Conservation (phyloP, 352 stramenopile species). For the Phytophthora vignae region DNA sequence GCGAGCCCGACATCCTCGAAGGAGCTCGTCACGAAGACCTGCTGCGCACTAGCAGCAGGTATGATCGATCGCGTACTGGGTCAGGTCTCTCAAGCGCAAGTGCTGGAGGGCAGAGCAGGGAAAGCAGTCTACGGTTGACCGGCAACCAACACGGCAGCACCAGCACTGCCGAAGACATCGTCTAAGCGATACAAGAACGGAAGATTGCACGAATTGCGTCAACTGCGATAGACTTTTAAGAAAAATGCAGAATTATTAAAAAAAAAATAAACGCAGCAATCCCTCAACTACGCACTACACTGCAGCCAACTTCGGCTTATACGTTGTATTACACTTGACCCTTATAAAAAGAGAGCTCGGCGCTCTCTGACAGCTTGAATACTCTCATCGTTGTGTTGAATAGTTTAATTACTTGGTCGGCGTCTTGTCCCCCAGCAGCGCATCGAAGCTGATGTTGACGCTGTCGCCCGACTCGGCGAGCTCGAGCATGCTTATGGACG, state of each 20-base stretch:
- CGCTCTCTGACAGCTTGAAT: not conserved
- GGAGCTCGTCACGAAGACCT: slow-evolving; percentile 27
- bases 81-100: slow-evolving; percentile 26
- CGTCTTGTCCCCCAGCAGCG: slow-evolving; percentile 35
- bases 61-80: slow-evolving; percentile 24
- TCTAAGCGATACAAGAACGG: slow-evolving; percentile 25
- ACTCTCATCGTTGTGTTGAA: not conserved
- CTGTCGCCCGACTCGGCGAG: slow-evolving; percentile 24
- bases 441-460: slow-evolving; percentile 38
- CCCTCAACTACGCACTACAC: not conserved
- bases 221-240: slow-evolving; percentile 27
- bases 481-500: slow-evolving; percentile 52
- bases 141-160: slow-evolving; percentile 34
- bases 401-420: slow-evolving; percentile 17
- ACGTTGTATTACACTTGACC: slow-evolving; percentile 7
- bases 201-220: slow-evolving; percentile 33
- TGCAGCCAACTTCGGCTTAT: not conserved
- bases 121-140: slow-evolving; percentile 34
- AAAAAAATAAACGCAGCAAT: slow-evolving; percentile 14
- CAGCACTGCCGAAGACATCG: slow-evolving; percentile 31
- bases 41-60: slow-evolving; percentile 27
- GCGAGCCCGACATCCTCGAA: slow-evolving; percentile 38
- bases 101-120: slow-evolving; percentile 23
- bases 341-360: slow-evolving; percentile 14
- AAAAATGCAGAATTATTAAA: slow-evolving; percentile 28